Evolutionary conservation across 495 filamentous ascomycete genomes (phyloP).

Genomic region (Neurospora sp.): DNA sequence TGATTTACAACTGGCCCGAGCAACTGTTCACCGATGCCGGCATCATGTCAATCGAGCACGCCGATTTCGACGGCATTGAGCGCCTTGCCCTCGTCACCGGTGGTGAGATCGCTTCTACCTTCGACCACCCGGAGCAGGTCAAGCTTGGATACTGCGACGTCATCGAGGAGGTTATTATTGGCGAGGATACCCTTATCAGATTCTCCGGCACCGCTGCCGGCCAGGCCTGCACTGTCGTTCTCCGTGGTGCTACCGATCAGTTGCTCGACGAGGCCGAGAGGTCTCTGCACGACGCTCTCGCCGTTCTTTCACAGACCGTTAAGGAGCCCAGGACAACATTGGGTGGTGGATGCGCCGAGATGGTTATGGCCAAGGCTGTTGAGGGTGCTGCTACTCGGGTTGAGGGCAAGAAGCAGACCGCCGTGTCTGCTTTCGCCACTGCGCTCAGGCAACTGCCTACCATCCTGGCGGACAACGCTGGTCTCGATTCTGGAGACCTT

Average conservation of each 20-base stretch:
- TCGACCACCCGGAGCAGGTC: constrained; percentile 94
- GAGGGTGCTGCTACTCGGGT: constrained; percentile 90
- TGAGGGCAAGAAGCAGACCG: constrained; percentile 91
- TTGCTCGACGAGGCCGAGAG: constrained; percentile 94
- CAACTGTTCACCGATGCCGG: constrained; percentile 97
- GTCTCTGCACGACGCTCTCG: constrained; percentile 89
- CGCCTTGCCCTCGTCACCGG: constrained; percentile 89
- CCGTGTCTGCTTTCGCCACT: constrained; percentile 79
- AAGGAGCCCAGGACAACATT: constrained; percentile 89
- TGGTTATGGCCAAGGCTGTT: constrained; percentile 97
- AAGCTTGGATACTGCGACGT: constrained; percentile 92
- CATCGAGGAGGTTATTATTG: constrained; percentile 96
- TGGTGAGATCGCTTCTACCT: constrained; percentile 93
- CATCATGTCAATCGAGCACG: constrained; percentile 97
- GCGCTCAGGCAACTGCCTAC: constrained; percentile 90
- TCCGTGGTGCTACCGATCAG: constrained; percentile 93
- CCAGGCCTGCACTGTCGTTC: constrained; percentile 90
- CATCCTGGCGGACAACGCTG: constrained; percentile 94
- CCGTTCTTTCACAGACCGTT: constrained; percentile 94
- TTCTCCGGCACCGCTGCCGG: constrained; percentile 95
- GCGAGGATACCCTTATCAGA: constrained; percentile 91
- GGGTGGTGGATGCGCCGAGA: constrained; percentile 93
- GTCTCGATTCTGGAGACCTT: constrained; percentile 87
- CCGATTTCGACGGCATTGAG: constrained; percentile 97
- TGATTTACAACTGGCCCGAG: constrained; percentile 99